phyloP scores from a whole-genome alignment of 768 basidiomycete species.

The Leccinum variicolor region DNA sequence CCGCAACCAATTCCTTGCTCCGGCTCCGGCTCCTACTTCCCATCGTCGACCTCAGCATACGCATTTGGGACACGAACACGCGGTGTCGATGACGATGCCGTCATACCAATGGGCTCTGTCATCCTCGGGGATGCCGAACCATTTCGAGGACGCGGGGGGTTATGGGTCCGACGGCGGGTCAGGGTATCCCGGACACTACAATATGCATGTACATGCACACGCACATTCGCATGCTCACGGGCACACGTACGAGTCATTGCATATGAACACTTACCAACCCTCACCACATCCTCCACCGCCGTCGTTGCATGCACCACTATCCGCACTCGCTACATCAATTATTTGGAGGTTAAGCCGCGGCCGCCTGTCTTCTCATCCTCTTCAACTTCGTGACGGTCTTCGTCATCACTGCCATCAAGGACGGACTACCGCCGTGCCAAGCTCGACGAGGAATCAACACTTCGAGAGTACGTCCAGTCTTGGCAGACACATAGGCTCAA shows the following conservation, averaged over 20 bases:
- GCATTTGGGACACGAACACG: constrained; percentile 15
- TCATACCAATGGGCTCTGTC: constrained; percentile 16
- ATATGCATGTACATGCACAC: constrained; percentile 8
- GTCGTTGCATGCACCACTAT: background rate
- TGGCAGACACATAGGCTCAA: constrained; percentile 13
- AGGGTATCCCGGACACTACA: background rate
- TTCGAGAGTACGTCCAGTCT: constrained; percentile 52
- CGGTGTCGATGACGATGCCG: constrained; percentile 9
- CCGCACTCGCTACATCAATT: background rate
- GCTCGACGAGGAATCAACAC: constrained; percentile 95
- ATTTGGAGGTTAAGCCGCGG: too few relatives aligned
- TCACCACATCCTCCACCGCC: constrained; percentile 1
- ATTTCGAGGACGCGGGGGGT: background rate
- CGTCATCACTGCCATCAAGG: constrained; percentile 93
- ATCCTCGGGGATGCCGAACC: constrained; percentile 1
- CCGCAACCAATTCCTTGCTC: background rate
- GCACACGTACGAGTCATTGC: background rate
- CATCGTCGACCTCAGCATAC: background rate
- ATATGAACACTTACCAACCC: constrained; percentile 1
- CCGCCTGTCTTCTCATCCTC: constrained; percentile 80
- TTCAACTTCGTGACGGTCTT: constrained; percentile 85
- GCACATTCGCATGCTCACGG: constrained; percentile 5
- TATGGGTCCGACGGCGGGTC: background rate
- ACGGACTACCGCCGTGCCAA: constrained; percentile 91
- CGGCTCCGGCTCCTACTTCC: background rate